These are phyloP conservation scores for Pseudogymnoascus sp. DNA, from an alignment of 2,329 filamentous ascomycete genomes.

Conservation along the genomic window DNA sequence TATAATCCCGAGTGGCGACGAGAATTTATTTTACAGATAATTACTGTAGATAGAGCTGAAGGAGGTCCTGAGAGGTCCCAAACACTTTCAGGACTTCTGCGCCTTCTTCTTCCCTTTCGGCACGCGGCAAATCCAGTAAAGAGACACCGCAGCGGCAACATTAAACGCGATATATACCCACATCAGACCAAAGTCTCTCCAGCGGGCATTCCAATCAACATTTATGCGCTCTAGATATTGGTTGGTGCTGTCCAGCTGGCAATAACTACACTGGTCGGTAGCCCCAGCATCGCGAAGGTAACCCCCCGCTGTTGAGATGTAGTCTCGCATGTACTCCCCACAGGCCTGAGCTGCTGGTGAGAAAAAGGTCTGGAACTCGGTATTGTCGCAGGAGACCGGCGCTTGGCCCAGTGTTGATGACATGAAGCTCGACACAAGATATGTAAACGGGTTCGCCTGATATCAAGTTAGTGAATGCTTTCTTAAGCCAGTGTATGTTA, in stretches of 20 bases:
- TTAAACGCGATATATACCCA: conserved; percentile 53
- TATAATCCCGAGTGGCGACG: neutral
- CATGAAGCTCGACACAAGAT: conserved; percentile 65
- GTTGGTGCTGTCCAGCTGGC: conserved; percentile 45
- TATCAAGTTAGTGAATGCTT: neutral
- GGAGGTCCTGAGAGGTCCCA: neutral
- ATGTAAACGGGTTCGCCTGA: conserved; percentile 61
- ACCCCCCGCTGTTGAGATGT: conserved; percentile 30
- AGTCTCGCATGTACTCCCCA: conserved; percentile 45
- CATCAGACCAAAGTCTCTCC: conserved; percentile 60
- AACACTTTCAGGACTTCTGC: neutral
- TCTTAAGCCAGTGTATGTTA: neutral
- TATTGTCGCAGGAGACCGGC: conserved; percentile 54
- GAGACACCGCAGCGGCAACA: conserved; percentile 40
- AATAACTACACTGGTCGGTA: conserved; percentile 43
- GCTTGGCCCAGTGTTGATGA: conserved; percentile 61
- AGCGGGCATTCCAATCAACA: conserved; percentile 50
- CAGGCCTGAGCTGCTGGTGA: conserved; percentile 52
- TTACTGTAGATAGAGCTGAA: neutral
- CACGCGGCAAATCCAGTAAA: conserved; percentile 45
- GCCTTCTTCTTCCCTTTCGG: conserved; percentile 30
- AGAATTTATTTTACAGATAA: neutral
- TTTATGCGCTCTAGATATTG: conserved; percentile 41
- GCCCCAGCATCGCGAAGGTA: conserved; percentile 14
- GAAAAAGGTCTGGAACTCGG: conserved; percentile 59